Base-by-base conservation (phyloP, 2,329 filamentous ascomycete species). In the Pyrenochaeta sp. region DNA sequence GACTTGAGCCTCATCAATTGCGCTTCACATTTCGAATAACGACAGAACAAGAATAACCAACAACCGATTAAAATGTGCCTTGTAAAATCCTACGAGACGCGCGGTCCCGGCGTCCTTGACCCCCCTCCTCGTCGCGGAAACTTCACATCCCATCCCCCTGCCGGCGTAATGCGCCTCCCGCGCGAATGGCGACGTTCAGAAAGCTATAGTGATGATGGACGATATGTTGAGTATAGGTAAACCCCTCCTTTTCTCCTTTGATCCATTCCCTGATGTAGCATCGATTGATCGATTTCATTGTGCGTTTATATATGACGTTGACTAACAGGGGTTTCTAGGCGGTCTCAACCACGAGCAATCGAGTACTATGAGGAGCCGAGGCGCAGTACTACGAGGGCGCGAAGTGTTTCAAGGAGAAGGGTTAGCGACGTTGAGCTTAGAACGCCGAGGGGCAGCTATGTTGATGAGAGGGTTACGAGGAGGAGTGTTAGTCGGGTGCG, bases 71-170 rank as follows among this genome's bases (percentile, higher is more conserved):
- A 25, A 40, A 77, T 77, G 74, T 77, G 74, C 56, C 67, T 77
- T 50, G 69, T 76, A 64, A 69, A 57, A 27, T 71, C 68, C 3
- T 72, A 69, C 55, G 68, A 69, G 46, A 72, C 72, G 10, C 64
- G 62, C 55, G 62, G 64, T 22, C 64, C 62, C 48, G 61, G 60
- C 52, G 71, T 77, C 45, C 43, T 70, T 44, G 73, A 76, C 44
- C 73, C 73, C 0, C 73, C 73, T 1, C 72, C 68, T 0, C 66
- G 74, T 47, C 60, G 62, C 22, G 73, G 72, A 36, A 71, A 70
- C 56, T 75, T 64, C 59, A 74, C 72, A 1, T 70, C 74, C 2
- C 73, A 77, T 47, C 66, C 71, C 1, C 73, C 71, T 8, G 73
- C 72, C 0, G 73, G 72, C 58, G 67, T 71, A 2, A 72, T 74